Evolutionary conservation across 108 stramenopile species (phyloP).

Genomic region (Skeletonema potamos): DNA sequence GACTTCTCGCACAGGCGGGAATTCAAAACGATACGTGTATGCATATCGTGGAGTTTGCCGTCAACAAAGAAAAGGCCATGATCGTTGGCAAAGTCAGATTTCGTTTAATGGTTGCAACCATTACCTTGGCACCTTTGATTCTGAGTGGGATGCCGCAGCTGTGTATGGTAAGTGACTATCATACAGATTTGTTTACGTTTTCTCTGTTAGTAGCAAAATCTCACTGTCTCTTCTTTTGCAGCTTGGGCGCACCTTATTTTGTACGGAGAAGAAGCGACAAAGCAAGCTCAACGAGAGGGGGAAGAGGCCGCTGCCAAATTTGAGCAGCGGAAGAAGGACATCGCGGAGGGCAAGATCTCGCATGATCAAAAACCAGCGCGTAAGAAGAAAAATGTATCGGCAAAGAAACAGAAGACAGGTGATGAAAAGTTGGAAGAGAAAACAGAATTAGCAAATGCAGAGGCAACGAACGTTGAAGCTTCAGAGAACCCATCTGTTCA

Average conservation of each 20-base stretch:
- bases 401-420: constrained; percentile 27
- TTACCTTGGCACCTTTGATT: constrained; percentile 89
- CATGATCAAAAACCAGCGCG: constrained; percentile 57
- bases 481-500: constrained; percentile 15
- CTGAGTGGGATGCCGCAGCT: constrained; percentile 91
- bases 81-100: constrained; percentile 91
- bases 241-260: constrained; percentile 86
- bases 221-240: neutral
- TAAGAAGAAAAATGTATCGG: constrained; percentile 52
- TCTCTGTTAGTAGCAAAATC: neutral
- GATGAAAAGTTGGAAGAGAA: neutral
- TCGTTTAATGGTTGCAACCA: constrained; percentile 85
- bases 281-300: constrained; percentile 81
- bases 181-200: neutral
- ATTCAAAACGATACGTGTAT: constrained; percentile 87
- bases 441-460: constrained; percentile 26
- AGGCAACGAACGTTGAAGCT: neutral
- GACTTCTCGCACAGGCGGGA: constrained; percentile 82
- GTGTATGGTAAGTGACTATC: constrained; percentile 52
- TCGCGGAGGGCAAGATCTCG: constrained; percentile 68
- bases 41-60: constrained; percentile 89
- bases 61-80: constrained; percentile 87
- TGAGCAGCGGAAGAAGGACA: constrained; percentile 75
- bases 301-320: constrained; percentile 89
- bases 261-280: constrained; percentile 87